Base-by-base conservation (phyloP, 73 alveolate genomes). In the Uronychia binucleata region DNA sequence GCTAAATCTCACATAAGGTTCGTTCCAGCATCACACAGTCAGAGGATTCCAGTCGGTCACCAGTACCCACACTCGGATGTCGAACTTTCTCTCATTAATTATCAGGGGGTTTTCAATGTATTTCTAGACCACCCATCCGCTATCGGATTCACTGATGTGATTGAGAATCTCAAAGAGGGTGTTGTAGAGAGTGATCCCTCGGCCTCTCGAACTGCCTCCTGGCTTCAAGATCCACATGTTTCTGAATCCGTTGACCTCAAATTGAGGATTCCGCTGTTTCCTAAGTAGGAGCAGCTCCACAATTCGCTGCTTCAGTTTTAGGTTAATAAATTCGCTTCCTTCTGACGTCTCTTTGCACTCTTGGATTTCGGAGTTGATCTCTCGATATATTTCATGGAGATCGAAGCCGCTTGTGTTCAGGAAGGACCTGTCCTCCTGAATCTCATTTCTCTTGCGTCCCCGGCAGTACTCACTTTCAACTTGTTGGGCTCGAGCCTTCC, bases 11-110 rank as follows among this genome's bases (percentile, higher is more conserved):
- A 95, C 79, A 88, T 95, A 91, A 74, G 97, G 92, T 57, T 94
- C 98, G 35, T 94, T 92, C 94, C 90, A 97, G 89, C 92, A 88
- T 95, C 97, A 97, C 31, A 97, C 90, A 34, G 86, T 91, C 82
- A 97, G 85, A 30, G 99, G 99, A 28, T 91, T 89, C 88, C 95
- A 74, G 30, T 88, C 31, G 67, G 99, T 94, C 30, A 97, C 97
- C 86, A 96, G 86, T 57, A 93, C 99, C 99, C 99, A 97, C 92
- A 96, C 98, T 30, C 99, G 94, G 59, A 97, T 96, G 87, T 97
- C 99, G 80, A 94, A 97, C 90, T 98, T 98, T 82, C 94, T 93
- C 33, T 92, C 83, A 27, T 86, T 77, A 32, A 96, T 90, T 28
- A 97, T 83, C 28, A 96, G 91, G 13, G 99, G 99, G 86, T 95